Base-by-base conservation (phyloP, 2,329 filamentous ascomycete genomes). In the Trichoderma lentiforme region DNA sequence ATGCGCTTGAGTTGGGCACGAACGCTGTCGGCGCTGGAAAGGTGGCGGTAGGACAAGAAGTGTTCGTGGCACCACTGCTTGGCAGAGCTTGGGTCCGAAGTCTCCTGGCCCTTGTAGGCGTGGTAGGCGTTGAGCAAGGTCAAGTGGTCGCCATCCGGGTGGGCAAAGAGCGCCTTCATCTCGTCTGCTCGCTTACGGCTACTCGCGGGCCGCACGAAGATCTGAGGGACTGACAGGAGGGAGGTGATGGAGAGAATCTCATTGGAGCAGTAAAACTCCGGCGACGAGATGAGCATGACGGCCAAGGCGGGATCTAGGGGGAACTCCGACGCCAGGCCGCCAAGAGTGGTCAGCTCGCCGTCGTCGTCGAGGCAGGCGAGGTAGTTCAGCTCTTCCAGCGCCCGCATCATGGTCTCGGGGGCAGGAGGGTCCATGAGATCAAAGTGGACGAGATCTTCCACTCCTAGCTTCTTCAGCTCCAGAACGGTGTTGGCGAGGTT, bases 391-490 rank as follows among this genome's bases (percentile, higher is more conserved):
- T 99, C 96, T 82, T 99, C 96, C 26, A 99, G 85, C 3, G 96
- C 96, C 76, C 97, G 91, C 95, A 99, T 99, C 82, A 99, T 91
- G 11, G 97, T 99, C 84, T 99, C 97, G 0, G 96, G 97, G 1
- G 97, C 95, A 0, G 96, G 96, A 28, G 96, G 96, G 77, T 99
- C 96, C 95, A 99, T 98, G 62, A 99, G 87, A 80, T 99, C 97
- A 79, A 99, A 99, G 83, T 99, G 96, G 12, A 99, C 96, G 64
- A 99, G 86, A 82, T 99, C 96, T 76, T 97, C 91, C 32, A 99
- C 91, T 58, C 96, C 96, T 51, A 99, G 91, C 84, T 99, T 98
- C 87, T 98, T 98, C 79, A 99, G 85, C 82, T 99, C 96, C 60
- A 99, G 85, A 1, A 99, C 96, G 0, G 96, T 99, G 77, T 94